Percentiles rank a stretch among this genome's conserved stretches.
phyloP scores from a whole-genome alignment of 176 grass and related monocot genomes.

The Avena insularis region DNA sequence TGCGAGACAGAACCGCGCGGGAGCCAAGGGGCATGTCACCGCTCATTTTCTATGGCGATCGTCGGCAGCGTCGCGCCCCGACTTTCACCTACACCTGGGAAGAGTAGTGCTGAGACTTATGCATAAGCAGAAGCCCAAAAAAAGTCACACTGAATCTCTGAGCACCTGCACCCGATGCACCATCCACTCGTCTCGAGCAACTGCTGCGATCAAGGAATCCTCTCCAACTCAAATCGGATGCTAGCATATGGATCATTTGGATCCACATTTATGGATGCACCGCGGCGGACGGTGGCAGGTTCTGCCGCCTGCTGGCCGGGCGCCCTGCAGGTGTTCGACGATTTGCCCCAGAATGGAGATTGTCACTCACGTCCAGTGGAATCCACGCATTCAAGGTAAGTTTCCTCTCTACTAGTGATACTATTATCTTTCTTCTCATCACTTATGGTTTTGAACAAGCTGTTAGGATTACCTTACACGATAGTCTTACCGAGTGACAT shows the following conservation, averaged over 20 bases:
- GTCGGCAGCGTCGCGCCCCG: background rate
- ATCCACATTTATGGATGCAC: background rate
- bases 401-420: too few relatives aligned
- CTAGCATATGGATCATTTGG: background rate
- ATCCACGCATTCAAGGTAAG: too few relatives aligned
- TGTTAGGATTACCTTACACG: too few relatives aligned
- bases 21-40: too few relatives aligned
- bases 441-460: too few relatives aligned
- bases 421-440: too few relatives aligned
- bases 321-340: background rate
- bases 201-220: background rate
- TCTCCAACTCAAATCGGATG: background rate
- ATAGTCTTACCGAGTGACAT: too few relatives aligned
- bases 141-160: background rate
- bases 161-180: background rate
- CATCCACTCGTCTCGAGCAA: background rate
- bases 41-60: background rate
- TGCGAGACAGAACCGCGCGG: too few relatives aligned
- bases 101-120: background rate
- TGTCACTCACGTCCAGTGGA: background rate
- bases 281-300: background rate
- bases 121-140: background rate
- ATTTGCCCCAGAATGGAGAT: background rate
- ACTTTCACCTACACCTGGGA: background rate
- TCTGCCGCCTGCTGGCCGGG: background rate